Evolutionary conservation across 495 filamentous ascomycete genomes (phyloP).

Genomic region (Aspergillus sparsus): DNA sequence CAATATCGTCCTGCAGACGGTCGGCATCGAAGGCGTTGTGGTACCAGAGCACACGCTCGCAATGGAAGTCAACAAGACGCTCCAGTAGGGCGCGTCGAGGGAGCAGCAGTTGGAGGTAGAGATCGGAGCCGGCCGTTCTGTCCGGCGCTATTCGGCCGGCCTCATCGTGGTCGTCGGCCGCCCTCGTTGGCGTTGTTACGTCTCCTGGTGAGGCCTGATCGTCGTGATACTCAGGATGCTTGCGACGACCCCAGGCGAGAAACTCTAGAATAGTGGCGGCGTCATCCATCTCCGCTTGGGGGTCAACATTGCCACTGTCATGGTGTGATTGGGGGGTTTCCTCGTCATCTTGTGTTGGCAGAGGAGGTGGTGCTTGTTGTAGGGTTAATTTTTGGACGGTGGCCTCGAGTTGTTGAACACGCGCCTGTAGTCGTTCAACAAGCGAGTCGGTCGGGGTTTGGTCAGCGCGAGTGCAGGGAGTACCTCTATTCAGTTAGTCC

Average conservation of each 20-base stretch:
- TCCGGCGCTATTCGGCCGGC: slow-evolving; percentile 6
- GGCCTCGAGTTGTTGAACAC: slow-evolving; percentile 24
- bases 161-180: not conserved
- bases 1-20: slow-evolving; percentile 31
- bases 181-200: slow-evolving; percentile 22
- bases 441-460: slow-evolving; percentile 45
- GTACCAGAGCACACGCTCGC: slow-evolving; percentile 40
- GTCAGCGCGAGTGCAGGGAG: slow-evolving; percentile 15
- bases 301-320: not conserved
- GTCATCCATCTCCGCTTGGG: slow-evolving; percentile 34
- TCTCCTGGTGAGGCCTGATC: slow-evolving; percentile 28
- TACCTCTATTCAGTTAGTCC: slow-evolving; percentile 10
- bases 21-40: slow-evolving; percentile 40
- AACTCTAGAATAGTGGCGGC: slow-evolving; percentile 49
- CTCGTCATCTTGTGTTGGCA: not conserved
- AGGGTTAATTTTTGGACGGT: slow-evolving; percentile 18
- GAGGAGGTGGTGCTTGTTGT: not conserved
- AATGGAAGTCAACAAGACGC: slow-evolving; percentile 40
- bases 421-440: slow-evolving; percentile 24
- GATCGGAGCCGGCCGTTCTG: not conserved
- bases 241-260: slow-evolving; percentile 45
- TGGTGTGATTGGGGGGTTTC: not conserved
- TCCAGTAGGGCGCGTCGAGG: slow-evolving; percentile 33
- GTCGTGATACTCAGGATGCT: slow-evolving; percentile 38
- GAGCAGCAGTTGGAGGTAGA: slow-evolving; percentile 36